Conservation (phyloP, 768 basidiomycete genomes). For the Gyrodon lividus region DNA sequence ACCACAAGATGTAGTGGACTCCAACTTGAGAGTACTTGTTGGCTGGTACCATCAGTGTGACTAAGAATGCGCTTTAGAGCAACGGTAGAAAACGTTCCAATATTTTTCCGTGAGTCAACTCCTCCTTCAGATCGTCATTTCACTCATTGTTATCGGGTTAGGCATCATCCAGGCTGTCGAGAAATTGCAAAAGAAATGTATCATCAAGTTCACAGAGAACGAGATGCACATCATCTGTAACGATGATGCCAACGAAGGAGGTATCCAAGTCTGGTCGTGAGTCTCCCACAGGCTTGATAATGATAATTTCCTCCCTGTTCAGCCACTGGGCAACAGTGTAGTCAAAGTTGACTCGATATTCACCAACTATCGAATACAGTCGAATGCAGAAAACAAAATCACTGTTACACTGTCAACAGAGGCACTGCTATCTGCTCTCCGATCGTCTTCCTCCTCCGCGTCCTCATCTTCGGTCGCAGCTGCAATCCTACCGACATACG, state of each 20-base stretch:
- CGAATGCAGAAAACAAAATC: conserved; percentile 81
- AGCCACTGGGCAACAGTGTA: conserved; percentile 39
- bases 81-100: conserved; percentile 53
- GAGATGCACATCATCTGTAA: conserved; percentile 85
- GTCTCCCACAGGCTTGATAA: conserved; percentile 35
- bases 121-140: background rate
- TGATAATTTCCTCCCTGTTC: background rate
- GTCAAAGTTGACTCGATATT: conserved; percentile 70
- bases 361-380: conserved; percentile 79
- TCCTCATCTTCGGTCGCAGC: conserved; percentile 36
- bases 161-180: conserved; percentile 81
- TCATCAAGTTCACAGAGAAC: conserved; percentile 73
- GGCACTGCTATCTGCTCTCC: conserved; percentile 71
- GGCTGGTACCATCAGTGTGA: too few relatives aligned
- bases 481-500: conserved; percentile 36
- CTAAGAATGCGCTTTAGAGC: conserved; percentile 62
- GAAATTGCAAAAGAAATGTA: conserved; percentile 81
- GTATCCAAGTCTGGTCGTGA: conserved; percentile 84
- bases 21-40: too few relatives aligned
- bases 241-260: conserved; percentile 74
- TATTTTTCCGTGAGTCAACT: conserved; percentile 47
- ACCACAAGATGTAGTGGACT: too few relatives aligned
- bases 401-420: conserved; percentile 72
- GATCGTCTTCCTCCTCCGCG: conserved; percentile 55
- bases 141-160: conserved; percentile 24